These are phyloP conservation scores for Botrytis deweyae DNA, from an alignment of 2,329 filamentous ascomycete species.

Conservation along the genomic window DNA sequence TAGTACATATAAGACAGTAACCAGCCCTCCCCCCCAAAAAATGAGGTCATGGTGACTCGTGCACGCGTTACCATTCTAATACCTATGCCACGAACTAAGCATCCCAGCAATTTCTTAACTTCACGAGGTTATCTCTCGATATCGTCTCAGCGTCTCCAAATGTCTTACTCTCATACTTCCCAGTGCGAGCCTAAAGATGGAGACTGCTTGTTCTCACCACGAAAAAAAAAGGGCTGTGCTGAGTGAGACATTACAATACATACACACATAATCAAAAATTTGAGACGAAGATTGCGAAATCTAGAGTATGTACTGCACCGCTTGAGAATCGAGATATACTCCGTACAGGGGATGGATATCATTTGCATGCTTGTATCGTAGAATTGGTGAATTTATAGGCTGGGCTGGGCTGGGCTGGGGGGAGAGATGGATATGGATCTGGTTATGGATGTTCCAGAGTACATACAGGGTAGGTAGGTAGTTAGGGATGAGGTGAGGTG, in stretches of 20 bases:
- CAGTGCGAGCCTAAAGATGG: background rate
- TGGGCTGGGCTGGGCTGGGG: background rate
- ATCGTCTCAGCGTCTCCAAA: background rate
- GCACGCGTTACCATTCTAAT: background rate
- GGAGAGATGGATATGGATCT: background rate
- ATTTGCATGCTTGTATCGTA: background rate
- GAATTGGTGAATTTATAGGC: background rate
- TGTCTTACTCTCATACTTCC: background rate
- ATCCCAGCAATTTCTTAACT: background rate
- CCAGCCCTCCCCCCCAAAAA: background rate
- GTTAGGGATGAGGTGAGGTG: background rate
- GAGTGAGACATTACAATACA: background rate
- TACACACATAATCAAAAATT: background rate
- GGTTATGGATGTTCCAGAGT: background rate
- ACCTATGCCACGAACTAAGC: background rate
- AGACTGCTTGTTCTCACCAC: background rate
- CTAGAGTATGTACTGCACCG: background rate
- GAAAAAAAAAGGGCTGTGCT: background rate
- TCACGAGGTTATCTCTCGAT: background rate
- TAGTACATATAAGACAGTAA: background rate
- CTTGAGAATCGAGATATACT: background rate
- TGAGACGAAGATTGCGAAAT: background rate
- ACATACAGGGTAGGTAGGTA: background rate
- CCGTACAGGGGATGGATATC: background rate
- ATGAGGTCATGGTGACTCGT: background rate